phyloP scores from a whole-genome alignment of 768 basidiomycete genomes.

The Thelephora aurantiotincta region DNA sequence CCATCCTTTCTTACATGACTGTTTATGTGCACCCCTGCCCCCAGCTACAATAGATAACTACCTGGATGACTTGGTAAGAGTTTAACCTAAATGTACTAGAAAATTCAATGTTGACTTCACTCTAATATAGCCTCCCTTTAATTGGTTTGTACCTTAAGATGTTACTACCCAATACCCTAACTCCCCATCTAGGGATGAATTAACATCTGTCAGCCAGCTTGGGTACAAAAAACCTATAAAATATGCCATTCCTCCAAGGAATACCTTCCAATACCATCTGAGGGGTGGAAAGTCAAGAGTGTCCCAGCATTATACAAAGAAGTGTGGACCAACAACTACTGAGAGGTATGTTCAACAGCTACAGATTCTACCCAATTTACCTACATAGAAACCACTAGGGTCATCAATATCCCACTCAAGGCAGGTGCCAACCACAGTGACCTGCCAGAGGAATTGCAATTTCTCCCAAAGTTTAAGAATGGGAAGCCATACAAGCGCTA shows the following conservation, averaged over 20 bases:
- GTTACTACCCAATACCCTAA: too few relatives aligned
- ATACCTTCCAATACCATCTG: slow-evolving; percentile 21
- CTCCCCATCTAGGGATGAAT: too few relatives aligned
- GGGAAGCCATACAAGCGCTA: slow-evolving; percentile 1
- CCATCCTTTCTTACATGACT: neutral
- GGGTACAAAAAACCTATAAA: slow-evolving; percentile 32
- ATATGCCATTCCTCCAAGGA: slow-evolving; percentile 31
- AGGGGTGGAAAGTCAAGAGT: slow-evolving; percentile 20
- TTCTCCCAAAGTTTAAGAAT: neutral
- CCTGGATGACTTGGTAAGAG: slow-evolving; percentile 52
- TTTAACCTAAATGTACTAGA: neutral
- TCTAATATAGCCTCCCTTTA: slow-evolving; percentile 40
- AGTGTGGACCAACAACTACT: slow-evolving; percentile 24
- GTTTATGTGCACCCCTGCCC: slow-evolving; percentile 36
- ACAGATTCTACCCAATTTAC: too few relatives aligned
- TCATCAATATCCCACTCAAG: slow-evolving; percentile 38
- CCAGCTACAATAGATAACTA: slow-evolving; percentile 51
- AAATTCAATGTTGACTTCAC: neutral
- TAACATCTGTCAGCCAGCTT: slow-evolving; percentile 12
- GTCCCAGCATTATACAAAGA: slow-evolving; percentile 40
- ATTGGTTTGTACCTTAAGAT: slow-evolving; percentile 36
- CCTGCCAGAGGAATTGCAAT: slow-evolving; percentile 6
- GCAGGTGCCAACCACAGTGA: slow-evolving; percentile 33
- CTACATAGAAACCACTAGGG: slow-evolving; percentile 6
- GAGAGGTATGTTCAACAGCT: slow-evolving; percentile 28